phyloP scores from a whole-genome alignment of 345 rosid species.

The Theobroma cacao region DNA sequence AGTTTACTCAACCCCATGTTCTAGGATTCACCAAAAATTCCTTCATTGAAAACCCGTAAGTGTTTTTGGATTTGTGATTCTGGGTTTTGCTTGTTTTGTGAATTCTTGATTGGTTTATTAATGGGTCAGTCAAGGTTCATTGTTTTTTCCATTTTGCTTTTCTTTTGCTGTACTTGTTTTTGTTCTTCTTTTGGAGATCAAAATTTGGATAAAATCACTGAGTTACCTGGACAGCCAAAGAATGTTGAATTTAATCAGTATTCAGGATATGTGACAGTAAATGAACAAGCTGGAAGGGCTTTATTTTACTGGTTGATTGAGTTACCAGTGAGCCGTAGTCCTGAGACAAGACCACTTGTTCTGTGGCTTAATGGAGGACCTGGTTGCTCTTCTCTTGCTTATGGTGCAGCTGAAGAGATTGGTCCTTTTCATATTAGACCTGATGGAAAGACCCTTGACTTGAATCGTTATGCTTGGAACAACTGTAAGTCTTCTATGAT shows the following conservation, averaged over 20 bases:
- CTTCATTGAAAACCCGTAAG: slow-evolving; percentile 15
- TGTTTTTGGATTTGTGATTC: slow-evolving; percentile 23
- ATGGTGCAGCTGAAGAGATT: slow-evolving; percentile 81
- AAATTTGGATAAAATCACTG: slow-evolving; percentile 51
- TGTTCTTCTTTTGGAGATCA: slow-evolving; percentile 42
- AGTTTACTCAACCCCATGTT: not conserved
- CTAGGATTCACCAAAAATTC: slow-evolving; percentile 3
- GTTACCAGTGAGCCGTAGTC: slow-evolving; percentile 53
- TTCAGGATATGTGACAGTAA: slow-evolving; percentile 83
- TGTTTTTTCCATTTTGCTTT: slow-evolving; percentile 20
- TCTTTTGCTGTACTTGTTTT: slow-evolving; percentile 22
- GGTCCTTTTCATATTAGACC: slow-evolving; percentile 80
- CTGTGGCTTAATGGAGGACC: slow-evolving; percentile 97
- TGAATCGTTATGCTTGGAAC: slow-evolving; percentile 83
- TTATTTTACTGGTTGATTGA: slow-evolving; percentile 91
- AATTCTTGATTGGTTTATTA: slow-evolving; percentile 14
- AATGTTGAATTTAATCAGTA: slow-evolving; percentile 67
- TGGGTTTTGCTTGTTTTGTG: slow-evolving; percentile 23
- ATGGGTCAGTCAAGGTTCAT: slow-evolving; percentile 36
- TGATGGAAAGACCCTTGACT: slow-evolving; percentile 72
- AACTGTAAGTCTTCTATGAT: slow-evolving; percentile 36
- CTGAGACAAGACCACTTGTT: slow-evolving; percentile 76
- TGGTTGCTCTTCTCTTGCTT: slow-evolving; percentile 90
- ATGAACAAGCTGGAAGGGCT: slow-evolving; percentile 80
- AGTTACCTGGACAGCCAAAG: slow-evolving; percentile 76